Conservation (phyloP, 371 early-diverging fungal species). For the Apophysomyces ossiformis region DNA sequence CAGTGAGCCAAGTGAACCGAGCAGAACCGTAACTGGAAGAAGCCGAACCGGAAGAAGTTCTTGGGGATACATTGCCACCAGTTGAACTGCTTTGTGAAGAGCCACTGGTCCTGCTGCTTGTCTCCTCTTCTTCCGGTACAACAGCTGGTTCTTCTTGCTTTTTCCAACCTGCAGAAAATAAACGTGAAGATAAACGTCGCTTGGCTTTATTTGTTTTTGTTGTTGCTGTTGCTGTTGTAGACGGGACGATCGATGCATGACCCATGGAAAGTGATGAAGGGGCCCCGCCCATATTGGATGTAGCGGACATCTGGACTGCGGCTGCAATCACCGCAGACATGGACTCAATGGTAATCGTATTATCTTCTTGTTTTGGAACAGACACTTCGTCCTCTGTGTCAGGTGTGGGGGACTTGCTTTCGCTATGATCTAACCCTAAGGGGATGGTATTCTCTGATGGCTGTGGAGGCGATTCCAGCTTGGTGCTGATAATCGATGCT, state of each 20-base stretch:
- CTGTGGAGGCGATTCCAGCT: background rate
- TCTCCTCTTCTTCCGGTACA: slow-evolving; percentile 5
- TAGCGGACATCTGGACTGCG: slow-evolving; percentile 46
- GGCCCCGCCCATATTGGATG: slow-evolving; percentile 22
- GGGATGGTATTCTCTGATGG: background rate
- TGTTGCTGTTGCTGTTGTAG: background rate
- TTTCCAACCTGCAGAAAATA: slow-evolving; percentile 14
- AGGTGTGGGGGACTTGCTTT: background rate
- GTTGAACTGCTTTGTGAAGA: slow-evolving; percentile 20
- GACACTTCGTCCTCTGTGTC: slow-evolving; percentile 17
- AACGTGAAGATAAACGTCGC: slow-evolving; percentile 9
- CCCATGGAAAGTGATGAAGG: slow-evolving; percentile 48
- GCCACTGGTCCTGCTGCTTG: slow-evolving; percentile 11
- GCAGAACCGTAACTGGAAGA: slow-evolving; percentile 13
- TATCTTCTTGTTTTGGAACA: background rate
- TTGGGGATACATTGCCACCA: background rate
- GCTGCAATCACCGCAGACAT: slow-evolving; percentile 55
- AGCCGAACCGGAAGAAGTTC: slow-evolving; percentile 18
- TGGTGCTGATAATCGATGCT: slow-evolving; percentile 35
- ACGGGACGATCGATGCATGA: slow-evolving; percentile 47
- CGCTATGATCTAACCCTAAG: background rate
- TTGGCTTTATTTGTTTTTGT: slow-evolving; percentile 4
- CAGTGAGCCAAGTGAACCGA: slow-evolving; percentile 22
- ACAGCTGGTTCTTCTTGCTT: background rate
- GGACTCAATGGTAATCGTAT: slow-evolving; percentile 41